Conservation (phyloP, 805 yeast genomes). For the Maudiozyma serrabonitensis region DNA sequence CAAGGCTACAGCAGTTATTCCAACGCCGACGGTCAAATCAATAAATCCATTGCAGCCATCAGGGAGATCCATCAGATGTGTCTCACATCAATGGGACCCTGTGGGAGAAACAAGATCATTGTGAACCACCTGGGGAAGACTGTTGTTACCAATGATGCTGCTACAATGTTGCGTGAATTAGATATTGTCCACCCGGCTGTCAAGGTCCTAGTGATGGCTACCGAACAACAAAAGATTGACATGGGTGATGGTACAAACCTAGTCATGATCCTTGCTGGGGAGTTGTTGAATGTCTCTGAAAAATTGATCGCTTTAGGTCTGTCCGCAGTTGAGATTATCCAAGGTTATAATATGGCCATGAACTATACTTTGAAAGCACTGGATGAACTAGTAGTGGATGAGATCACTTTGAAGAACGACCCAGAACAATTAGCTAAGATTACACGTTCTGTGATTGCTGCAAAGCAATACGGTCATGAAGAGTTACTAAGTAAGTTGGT, state of each 20-base stretch:
- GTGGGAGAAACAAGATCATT: constrained; percentile 92
- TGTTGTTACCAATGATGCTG: constrained; percentile 94
- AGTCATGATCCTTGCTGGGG: constrained; percentile 89
- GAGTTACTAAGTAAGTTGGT: constrained; percentile 67
- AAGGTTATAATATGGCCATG: constrained; percentile 86
- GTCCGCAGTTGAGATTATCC: constrained; percentile 84
- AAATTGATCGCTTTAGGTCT: constrained; percentile 74
- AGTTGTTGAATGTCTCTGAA: constrained; percentile 76
- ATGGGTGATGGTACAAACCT: constrained; percentile 95
- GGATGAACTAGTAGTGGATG: constrained; percentile 53
- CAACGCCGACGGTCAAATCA: constrained; percentile 89
- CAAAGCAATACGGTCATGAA: constrained; percentile 89
- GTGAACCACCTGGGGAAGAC: constrained; percentile 81
- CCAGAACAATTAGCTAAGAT: constrained; percentile 55
- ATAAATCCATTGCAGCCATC: constrained; percentile 87
- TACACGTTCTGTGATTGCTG: constrained; percentile 77
- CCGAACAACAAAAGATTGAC: constrained; percentile 93
- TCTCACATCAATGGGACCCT: constrained; percentile 92
- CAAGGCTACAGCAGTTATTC: constrained; percentile 86
- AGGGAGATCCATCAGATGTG: constrained; percentile 88
- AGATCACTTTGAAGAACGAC: constrained; percentile 38
- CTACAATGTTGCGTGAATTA: constrained; percentile 86
- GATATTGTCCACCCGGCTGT: constrained; percentile 98
- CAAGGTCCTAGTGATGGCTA: constrained; percentile 88
- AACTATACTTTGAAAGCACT: constrained; percentile 61